Evolutionary conservation across 352 stramenopile species (phyloP).

Genomic region (Pythium dissimile): DNA sequence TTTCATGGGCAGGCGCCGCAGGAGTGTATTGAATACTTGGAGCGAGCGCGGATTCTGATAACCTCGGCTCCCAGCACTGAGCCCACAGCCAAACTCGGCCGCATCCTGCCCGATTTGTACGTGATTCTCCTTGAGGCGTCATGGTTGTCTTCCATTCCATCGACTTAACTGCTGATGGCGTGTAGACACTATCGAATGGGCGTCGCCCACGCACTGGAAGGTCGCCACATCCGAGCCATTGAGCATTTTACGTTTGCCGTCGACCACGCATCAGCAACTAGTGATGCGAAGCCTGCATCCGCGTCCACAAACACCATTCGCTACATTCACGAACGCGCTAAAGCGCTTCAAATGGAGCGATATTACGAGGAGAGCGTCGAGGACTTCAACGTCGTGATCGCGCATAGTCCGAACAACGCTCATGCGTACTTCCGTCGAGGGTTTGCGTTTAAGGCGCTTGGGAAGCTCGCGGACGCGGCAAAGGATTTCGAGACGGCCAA

Average conservation of each 20-base stretch:
- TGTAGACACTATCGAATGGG: slow-evolving; percentile 72
- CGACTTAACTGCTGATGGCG: no score
- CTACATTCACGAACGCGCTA: slow-evolving; percentile 76
- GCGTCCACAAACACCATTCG: slow-evolving; percentile 17
- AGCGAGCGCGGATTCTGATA: background rate
- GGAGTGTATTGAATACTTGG: slow-evolving; percentile 52
- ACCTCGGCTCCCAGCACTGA: background rate
- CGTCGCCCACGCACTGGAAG: slow-evolving; percentile 46
- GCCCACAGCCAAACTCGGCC: background rate
- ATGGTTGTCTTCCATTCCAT: background rate
- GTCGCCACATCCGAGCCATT: slow-evolving; percentile 55
- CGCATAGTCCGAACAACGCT: slow-evolving; percentile 72
- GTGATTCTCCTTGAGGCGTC: slow-evolving; percentile 4
- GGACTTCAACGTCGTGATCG: slow-evolving; percentile 72
- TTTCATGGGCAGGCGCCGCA: slow-evolving; percentile 43
- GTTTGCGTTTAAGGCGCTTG: slow-evolving; percentile 67
- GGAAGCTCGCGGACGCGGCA: slow-evolving; percentile 47
- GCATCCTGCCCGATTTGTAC: slow-evolving; percentile 59
- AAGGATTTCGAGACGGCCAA: slow-evolving; percentile 73
- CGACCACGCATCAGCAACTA: slow-evolving; percentile 22
- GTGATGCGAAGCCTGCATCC: background rate
- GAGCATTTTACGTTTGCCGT: slow-evolving; percentile 58
- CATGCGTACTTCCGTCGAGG: slow-evolving; percentile 81
- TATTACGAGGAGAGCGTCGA: slow-evolving; percentile 65
- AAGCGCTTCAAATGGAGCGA: slow-evolving; percentile 70